Evolutionary conservation across 2,329 filamentous ascomycete species (phyloP), one percentile per base, ranked within the genome.

Genomic region (Penicillium italicum): DNA sequence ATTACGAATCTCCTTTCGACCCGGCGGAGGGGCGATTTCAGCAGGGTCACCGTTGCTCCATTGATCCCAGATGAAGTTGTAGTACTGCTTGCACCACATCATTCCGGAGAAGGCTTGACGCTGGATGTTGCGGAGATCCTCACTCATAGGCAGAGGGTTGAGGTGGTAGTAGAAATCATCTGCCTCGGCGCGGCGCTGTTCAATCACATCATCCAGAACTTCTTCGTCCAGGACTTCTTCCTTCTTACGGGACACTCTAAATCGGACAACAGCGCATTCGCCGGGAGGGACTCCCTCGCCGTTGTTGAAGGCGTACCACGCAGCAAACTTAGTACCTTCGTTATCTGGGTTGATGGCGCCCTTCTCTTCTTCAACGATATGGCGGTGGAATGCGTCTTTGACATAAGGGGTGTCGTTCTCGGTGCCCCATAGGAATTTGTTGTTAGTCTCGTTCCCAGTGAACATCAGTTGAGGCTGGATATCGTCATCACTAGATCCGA

Each of bases 81-180:
- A 97, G 76, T 91, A 90, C 73, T 97, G 93, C 74, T 97, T 97
- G 60, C 89, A 95, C 93, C 93, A 97, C 82, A 97, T 88, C 93
- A 97, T 97, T 51, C 94, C 93, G 0, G 92, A 87, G 63, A 97
- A 89, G 4, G 93, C 94, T 73, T 97, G 92, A 64, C 93, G 85
- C 76, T 97, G 94, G 64, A 97, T 94, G 73, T 95, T 97, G 64
- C 92, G 87, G 56, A 97, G 81, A 69, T 97, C 93, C 46, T 97
- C 92, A 0, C 90, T 83, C 88, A 97, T 96, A 3, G 92, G 93
- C 37, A 97, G 80, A 3, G 93, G 93, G 74, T 91, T 97, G 72
- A 97, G 88, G 56, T 90, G 85, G 77, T 88, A 94, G 79, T 95
- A 97, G 73, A 97, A 97, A 59, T 97, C 92, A 70, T 97, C 93